Evolutionary conservation across 2,329 filamentous ascomycete species (phyloP).

Genomic region (Aspergillus jensenii): DNA sequence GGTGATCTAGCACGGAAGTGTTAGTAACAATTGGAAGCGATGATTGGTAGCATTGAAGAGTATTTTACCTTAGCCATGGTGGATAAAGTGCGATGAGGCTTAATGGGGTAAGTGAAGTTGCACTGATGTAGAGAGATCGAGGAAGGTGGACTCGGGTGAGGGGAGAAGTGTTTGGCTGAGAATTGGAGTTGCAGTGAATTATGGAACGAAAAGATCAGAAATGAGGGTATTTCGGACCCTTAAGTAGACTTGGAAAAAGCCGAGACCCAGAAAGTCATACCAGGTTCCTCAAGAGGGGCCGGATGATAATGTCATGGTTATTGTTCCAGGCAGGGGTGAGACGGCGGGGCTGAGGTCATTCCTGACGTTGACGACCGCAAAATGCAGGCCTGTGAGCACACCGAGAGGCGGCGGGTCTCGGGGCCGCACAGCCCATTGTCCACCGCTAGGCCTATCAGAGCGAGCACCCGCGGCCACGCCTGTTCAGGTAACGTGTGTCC

Average conservation of each 20-base stretch:
- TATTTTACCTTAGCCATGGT: slow-evolving; percentile 37
- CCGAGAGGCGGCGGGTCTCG: slow-evolving; percentile 14
- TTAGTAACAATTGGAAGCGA: slow-evolving; percentile 16
- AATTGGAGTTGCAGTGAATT: background rate
- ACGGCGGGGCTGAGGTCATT: slow-evolving; percentile 20
- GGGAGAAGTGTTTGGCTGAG: background rate
- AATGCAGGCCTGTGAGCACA: background rate
- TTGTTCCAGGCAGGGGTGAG: slow-evolving; percentile 8
- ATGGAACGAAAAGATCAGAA: background rate
- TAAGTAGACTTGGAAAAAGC: slow-evolving; percentile 8
- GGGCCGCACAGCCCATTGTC: slow-evolving; percentile 6
- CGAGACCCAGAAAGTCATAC: slow-evolving; percentile 3
- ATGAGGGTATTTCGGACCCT: slow-evolving; percentile 6
- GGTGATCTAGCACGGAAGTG: slow-evolving; percentile 54
- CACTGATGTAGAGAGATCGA: background rate
- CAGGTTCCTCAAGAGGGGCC: slow-evolving; percentile 2
- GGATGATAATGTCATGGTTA: slow-evolving; percentile 6
- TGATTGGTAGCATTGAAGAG: background rate
- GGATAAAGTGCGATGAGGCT: background rate
- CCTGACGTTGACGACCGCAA: slow-evolving; percentile 18
- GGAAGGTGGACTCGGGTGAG: slow-evolving; percentile 9
- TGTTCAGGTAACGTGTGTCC: slow-evolving; percentile 8
- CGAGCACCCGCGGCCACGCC: slow-evolving; percentile 13
- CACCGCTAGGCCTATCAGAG: slow-evolving; percentile 11
- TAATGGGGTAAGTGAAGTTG: background rate